Evolutionary conservation across 768 basidiomycete genomes (phyloP).

Genomic region (Leccinum pellstonianum): DNA sequence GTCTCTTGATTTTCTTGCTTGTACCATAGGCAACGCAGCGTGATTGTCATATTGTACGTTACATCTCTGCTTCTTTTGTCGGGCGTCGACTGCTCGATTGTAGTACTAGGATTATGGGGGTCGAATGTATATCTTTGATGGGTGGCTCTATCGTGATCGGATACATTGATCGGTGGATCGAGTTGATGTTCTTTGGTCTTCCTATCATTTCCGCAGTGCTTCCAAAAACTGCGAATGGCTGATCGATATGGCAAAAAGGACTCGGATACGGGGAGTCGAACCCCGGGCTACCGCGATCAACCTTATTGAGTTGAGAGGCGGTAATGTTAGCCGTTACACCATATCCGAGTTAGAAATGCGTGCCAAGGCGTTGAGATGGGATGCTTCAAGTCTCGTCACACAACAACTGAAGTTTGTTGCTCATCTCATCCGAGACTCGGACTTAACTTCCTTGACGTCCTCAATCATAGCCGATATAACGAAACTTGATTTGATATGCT

Average conservation of each 20-base stretch:
- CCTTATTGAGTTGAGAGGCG: conserved; percentile 41
- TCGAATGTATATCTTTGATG: too few relatives aligned
- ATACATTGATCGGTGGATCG: background rate
- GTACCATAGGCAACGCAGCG: background rate
- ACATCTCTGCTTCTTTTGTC: background rate
- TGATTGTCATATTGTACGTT: background rate
- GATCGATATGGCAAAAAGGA: background rate
- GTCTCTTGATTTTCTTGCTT: background rate
- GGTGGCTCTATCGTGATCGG: background rate
- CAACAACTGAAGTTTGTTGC: too few relatives aligned
- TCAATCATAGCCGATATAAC: too few relatives aligned
- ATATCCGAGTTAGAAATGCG: conserved; percentile 38
- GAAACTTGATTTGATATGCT: too few relatives aligned
- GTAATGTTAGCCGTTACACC: conserved; percentile 70
- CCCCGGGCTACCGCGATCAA: conserved; percentile 40
- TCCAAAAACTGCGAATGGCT: too few relatives aligned
- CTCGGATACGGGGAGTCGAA: conserved; percentile 36
- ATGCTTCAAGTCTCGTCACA: too few relatives aligned
- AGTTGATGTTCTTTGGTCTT: too few relatives aligned
- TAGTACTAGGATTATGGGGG: background rate
- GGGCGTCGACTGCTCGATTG: background rate
- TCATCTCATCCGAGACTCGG: too few relatives aligned
- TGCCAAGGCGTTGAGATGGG: too few relatives aligned
- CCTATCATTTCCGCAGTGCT: too few relatives aligned
- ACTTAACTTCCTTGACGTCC: too few relatives aligned